A percentile compares a stretch with the other conserved stretches of the same genome.
Evolutionary conservation across 805 yeast species (phyloP).

Genomic region (Schwanniomyces sp.): DNA sequence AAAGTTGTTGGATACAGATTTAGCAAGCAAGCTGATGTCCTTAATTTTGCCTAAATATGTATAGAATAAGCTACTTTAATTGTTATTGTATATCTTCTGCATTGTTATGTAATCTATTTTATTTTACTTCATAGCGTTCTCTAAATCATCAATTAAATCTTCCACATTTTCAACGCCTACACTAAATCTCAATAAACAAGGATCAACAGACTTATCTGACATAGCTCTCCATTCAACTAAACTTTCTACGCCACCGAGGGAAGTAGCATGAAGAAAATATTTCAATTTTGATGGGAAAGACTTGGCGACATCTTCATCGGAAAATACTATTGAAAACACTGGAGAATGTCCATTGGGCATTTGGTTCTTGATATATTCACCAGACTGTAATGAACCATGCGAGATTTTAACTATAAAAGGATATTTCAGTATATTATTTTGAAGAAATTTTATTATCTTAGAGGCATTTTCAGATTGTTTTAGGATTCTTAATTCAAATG

Average conservation of each 20-base stretch:
- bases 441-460: conserved; percentile 58
- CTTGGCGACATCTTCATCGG: conserved; percentile 54
- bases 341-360: conserved; percentile 66
- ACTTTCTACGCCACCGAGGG: conserved; percentile 90
- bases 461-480: conserved; percentile 66
- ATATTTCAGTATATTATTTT: conserved; percentile 47
- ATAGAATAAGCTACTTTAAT: neutral
- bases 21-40: conserved; percentile 21
- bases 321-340: conserved; percentile 66
- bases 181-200: conserved; percentile 68
- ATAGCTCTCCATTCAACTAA: conserved; percentile 88
- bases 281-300: conserved; percentile 62
- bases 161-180: conserved; percentile 76
- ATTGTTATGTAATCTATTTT: neutral
- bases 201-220: conserved; percentile 51
- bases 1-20: conserved; percentile 60
- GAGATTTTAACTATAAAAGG: conserved; percentile 51
- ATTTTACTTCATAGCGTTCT: conserved; percentile 44
- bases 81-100: too few relatives aligned
- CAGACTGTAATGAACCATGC: conserved; percentile 80
- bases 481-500: conserved; percentile 69
- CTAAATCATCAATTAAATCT: conserved; percentile 75
- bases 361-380: conserved; percentile 64
- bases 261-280: conserved; percentile 86
- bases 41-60: conserved; percentile 4